Conservation (phyloP, 805 yeast genomes). For the Ogataea minuta region DNA sequence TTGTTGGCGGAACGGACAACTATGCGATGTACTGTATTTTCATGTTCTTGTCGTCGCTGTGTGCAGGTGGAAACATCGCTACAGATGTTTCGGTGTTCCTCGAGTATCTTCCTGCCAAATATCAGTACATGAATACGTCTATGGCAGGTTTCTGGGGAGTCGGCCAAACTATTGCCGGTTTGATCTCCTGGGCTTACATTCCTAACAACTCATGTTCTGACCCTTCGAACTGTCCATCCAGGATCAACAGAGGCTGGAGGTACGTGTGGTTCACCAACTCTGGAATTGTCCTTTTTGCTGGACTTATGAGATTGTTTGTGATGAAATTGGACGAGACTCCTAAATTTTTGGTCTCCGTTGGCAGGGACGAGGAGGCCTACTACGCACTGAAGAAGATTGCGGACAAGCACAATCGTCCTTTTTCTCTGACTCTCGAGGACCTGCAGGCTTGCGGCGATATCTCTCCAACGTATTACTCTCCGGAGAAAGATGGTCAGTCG, state of each 20-base stretch:
- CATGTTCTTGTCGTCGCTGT: constrained; percentile 39
- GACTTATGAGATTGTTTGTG: constrained; percentile 46
- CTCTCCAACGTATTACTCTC: constrained; percentile 24
- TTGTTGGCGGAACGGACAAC: constrained; percentile 48
- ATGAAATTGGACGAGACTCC: constrained; percentile 54
- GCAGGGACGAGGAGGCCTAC: constrained; percentile 50
- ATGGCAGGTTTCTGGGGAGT: constrained; percentile 62
- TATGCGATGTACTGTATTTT: constrained; percentile 46
- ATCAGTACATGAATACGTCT: constrained; percentile 48
- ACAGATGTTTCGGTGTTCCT: constrained; percentile 48
- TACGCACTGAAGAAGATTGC: constrained; percentile 45
- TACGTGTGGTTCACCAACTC: constrained; percentile 55
- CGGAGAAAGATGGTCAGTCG: constrained; percentile 26
- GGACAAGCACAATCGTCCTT: constrained; percentile 39
- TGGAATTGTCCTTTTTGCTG: constrained; percentile 48
- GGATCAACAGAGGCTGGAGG: constrained; percentile 59
- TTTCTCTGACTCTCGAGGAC: constrained; percentile 45
- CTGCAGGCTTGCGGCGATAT: constrained; percentile 44
- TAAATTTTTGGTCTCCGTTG: constrained; percentile 50
- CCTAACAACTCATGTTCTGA: constrained; percentile 48
- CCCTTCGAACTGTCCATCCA: constrained; percentile 42
- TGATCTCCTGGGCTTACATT: constrained; percentile 56
- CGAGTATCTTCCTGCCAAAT: constrained; percentile 46
- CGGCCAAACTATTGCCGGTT: constrained; percentile 53
- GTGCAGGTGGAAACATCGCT: constrained; percentile 53